Base-by-base conservation (phyloP, 495 filamentous ascomycete species). In the Xylaria curta region DNA sequence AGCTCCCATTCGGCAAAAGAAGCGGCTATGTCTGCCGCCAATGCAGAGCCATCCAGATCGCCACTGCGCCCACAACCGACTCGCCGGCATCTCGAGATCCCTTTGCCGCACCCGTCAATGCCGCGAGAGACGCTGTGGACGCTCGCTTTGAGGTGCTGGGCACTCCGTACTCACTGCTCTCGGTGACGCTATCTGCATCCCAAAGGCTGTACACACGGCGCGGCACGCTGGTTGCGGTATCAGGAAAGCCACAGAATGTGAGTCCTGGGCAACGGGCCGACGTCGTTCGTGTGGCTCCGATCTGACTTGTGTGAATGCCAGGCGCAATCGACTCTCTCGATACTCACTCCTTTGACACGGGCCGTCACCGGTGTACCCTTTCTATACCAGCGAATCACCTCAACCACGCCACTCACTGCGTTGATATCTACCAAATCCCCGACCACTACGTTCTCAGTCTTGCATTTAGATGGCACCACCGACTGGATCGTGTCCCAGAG, bases 401-500 rank as follows among this genome's bases (percentile, higher is more conserved):
- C 95, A 1, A 92, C 94, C 3, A 92, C 87, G 54, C 94, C 95
- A 3, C 88, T 97, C 71, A 95, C 91, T 8, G 93, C 93, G 42
- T 84, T 98, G 69, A 90, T 99, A 66, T 92, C 93, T 28, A 93
- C 95, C 40, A 96, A 93, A 79, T 92, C 93, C 3, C 89, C 92
- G 7, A 86, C 89, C 60, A 94, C 94, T 0, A 95, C 94, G 10
- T 94, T 99, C 75, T 89, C 90, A 24, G 89, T 97, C 21, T 85
- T 99, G 21, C 89, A 95, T 76, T 88, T 99, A 46, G 93, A 99
- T 85, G 96, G 96, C 38, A 93, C 94, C n/a, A 88, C 92, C 70
- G 96, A 99, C 83, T 99, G 97, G 96, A 94, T 95, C 86, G 83
- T 99, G 36, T 86, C 92, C 13, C 95, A 97, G 79, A 85, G 93